Conservation (phyloP, 345 rosid species). For the Eucalyptus virginea region DNA sequence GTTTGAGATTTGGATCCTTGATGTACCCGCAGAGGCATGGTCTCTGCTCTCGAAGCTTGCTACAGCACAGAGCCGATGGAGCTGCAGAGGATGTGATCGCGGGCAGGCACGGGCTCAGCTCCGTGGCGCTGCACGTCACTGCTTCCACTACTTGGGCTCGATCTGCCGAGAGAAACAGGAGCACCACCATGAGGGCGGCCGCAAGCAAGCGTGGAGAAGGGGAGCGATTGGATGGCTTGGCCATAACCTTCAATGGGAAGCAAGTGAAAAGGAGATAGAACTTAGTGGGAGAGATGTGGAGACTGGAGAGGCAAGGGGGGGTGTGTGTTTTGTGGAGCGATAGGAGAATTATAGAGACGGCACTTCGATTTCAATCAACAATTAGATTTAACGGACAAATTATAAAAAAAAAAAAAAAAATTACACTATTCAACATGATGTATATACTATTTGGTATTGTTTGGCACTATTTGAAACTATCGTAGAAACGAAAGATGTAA, state of each 20-base stretch:
- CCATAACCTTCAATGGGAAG: not conserved
- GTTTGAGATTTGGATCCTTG: constrained; percentile 25
- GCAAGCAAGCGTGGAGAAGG: not conserved
- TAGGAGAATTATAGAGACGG: not conserved
- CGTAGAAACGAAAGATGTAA: too few species aligned
- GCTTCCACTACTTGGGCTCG: constrained; percentile 12
- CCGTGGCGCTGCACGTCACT: constrained; percentile 27
- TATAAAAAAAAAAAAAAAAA: too few species aligned
- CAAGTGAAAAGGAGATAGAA: not conserved
- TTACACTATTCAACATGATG: too few species aligned
- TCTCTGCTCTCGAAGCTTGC: constrained; percentile 39
- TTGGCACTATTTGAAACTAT: too few species aligned
- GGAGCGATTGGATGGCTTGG: not conserved
- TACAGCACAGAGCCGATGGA: constrained; percentile 48
- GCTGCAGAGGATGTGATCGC: constrained; percentile 17
- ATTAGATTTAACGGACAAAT: too few species aligned
- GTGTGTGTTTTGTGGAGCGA: not conserved
- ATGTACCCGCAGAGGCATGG: constrained; percentile 60
- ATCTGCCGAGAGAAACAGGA: not conserved
- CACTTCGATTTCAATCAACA: not conserved
- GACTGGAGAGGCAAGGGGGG: not conserved
- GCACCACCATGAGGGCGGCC: not conserved
- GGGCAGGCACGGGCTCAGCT: constrained; percentile 40
- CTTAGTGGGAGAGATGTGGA: not conserved
- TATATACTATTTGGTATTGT: too few species aligned